Percentiles rank a stretch among this genome's conserved stretches.
Evolutionary conservation across 2,329 filamentous ascomycete species (phyloP).

Genomic region (Fusarium robinianum): DNA sequence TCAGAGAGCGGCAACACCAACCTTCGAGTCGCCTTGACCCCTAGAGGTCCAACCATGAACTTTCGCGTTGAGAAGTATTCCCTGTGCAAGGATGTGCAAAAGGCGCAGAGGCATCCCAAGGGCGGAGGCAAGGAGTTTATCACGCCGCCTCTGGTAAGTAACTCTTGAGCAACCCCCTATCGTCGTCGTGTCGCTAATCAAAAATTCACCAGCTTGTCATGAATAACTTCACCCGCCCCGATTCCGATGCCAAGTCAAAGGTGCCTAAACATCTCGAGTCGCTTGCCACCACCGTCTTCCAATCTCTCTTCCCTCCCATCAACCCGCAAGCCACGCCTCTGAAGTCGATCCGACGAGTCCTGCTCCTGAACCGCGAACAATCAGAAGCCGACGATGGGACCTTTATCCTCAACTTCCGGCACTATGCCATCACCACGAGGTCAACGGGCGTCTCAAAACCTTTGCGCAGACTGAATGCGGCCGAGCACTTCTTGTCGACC

Average conservation of each 20-base stretch:
- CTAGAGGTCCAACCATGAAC: constrained; percentile 88
- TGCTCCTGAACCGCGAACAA: constrained; percentile 84
- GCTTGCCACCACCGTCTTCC: constrained; percentile 90
- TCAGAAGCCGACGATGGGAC: constrained; percentile 63
- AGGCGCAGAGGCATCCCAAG: constrained; percentile 79
- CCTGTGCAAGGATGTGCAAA: constrained; percentile 86
- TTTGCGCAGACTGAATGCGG: constrained; percentile 80
- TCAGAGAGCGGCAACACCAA: constrained; percentile 92
- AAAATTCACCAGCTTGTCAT: constrained; percentile 75
- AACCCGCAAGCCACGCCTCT: constrained; percentile 89
- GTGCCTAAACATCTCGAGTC: constrained; percentile 95
- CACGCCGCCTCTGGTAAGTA: constrained; percentile 74
- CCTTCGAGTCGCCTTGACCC: constrained; percentile 82
- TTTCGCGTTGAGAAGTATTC: constrained; percentile 96
- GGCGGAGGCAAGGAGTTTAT: constrained; percentile 84
- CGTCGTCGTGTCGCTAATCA: constrained; percentile 32
- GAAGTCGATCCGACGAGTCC: constrained; percentile 87
- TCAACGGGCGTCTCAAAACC: constrained; percentile 82
- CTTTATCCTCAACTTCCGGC: constrained; percentile 84
- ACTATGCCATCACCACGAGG: constrained; percentile 94
- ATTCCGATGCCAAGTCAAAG: constrained; percentile 62
- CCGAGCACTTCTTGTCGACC: constrained; percentile 73
- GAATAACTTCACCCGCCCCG: constrained; percentile 88
- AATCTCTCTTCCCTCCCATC: constrained; percentile 94
- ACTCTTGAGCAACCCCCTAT: neutral